Evolutionary conservation across 306 rosid species (phyloP), one percentile per base, ranked within the genome.

Genomic region (Oxytropis ochrocephala): DNA sequence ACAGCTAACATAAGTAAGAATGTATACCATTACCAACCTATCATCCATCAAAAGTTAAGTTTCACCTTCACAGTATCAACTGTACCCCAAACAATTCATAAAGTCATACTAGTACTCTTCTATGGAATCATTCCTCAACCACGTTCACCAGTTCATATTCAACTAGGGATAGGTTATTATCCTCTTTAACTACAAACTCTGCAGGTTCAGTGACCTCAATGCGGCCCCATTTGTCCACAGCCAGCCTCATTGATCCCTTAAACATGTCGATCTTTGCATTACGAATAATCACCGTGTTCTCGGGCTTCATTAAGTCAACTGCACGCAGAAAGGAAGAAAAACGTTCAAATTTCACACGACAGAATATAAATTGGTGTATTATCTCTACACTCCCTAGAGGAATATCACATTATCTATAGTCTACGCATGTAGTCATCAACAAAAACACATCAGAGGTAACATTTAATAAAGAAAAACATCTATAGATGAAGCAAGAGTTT

Each of bases 251-350:
- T 4, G 84, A 80, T 48, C 84, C 84, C 72, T 80, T 75, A 21
- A 80, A 80, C 84, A 80, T 80, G 78, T 80, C 84, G 16, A 82
- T 82, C 79, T 79, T 82, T 47, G 86, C 81, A 17, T 82, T 82
- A 5, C 86, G 86, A 65, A 83, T 71, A 59, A 83, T 83, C 51
- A 83, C 81, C 0, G 86, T 83, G 7, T 63, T 49, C 4, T 33
- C 87, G 0, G 82, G 68, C 71, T 75, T 83, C 87, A 83, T 79
- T 72, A 83, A 14, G 13, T 83, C 84, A 49, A 79, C 87, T 83
- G 87, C 70, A 75, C 16, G 52, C 4, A 10, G 13, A 39, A 30
- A 30, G 29, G 7, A 14, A 16, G 17, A 32, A 51, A 46, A 55
- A 10, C 51, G 12, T 51, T 30, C 46, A 56, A 11, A 14, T 38